Evolutionary conservation across 257 asterid genomes (phyloP), one percentile per base, ranked within the genome.

Genomic region (Schizonepeta tenuifolia): DNA sequence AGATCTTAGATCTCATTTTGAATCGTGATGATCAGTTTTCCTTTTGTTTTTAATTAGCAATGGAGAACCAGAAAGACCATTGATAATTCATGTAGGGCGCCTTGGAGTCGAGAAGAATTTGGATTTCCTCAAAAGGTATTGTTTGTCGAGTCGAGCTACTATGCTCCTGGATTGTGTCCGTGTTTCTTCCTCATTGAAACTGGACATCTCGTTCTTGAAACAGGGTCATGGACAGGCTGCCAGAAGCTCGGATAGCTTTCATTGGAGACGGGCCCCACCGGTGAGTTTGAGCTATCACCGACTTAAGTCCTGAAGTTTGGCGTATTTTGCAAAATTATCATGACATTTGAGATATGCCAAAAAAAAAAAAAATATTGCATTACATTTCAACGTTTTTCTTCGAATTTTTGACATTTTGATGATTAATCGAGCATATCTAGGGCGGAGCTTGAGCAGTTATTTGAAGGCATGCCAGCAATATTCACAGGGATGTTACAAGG

Each of bases 231-330:
- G 98, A 92, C 77, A 71, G 67, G 74, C 87, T 95, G 62, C 98
- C 97, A 40, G 96, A 90, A 70, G 98, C 97, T 33, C 88, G 98
- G 31, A 90, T 95, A 67, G 99, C 99, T 61, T 92, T 95, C 74
- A 78, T 92, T 5, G 99, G 99, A 20, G 99, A 95, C 44, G 99
- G 98, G 20, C 99, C 99, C 9, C 87, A 87, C 88, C 88, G 94
- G 99, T 95, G 77, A 84, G 84, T 67, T 58, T 1, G 36, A 33
- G 56, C 18, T 49, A 6, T 49, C n/a, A 49, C 9, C 22, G 6
- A 49, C 22, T 49, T 49, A 49, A 14, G 21, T 18, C 56, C 1
- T 50, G 24, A 18, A 50, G 26, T 50, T n/a, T 50, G 26, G 10
- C 24, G 56, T 12, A 2, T 50, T 14, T 50, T 17, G 56, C 21